Evolutionary conservation across 2,329 filamentous ascomycete species (phyloP), one percentile per base, ranked within the genome.

Genomic region (Rhynchosporium agropyri): DNA sequence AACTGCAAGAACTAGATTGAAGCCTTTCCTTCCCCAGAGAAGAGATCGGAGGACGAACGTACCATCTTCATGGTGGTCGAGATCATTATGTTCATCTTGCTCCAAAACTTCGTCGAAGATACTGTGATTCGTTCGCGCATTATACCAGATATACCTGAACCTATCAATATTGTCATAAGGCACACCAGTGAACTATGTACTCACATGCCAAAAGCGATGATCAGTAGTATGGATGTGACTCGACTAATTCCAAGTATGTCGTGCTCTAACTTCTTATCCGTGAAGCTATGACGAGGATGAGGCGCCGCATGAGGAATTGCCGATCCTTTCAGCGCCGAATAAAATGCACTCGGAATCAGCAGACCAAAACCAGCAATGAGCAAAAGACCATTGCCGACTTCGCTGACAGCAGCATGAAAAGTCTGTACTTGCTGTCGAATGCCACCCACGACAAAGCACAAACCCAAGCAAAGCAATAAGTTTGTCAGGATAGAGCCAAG

Each of bases 401-500:
- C 91, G 67, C 87, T 90, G 60, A 96, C 83, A 5, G 87, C 86
- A 62, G 89, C 84, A 71, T 89, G 88, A 73, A 96, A 95, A 12
- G 79, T 80, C 68, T 92, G 85, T 67, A 89, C 84, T 5, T 89
- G 80, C 36, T 87, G 84, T 60, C 81, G 79, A 46, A 94, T 69
- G 9, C 92, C 91, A 49, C 90, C 90, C n/a, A 86, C 83, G 65
- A 94, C 85, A 79, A 96, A 96, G 74, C 91, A 95, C 57, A 88
- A 72, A 0, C 91, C 92, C 36, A 95, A 77, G 69, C 91, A 96
- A 1, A 96, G 80, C 54, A 96, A 77, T 77, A 95, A 83, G 45
- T 92, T 96, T 15, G 91, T 91, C 36, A 96, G 76, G 49, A 96
- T 89, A 0, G 90, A 94, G 38, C 92, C 91, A 0, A 96, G 78